phyloP scores from a whole-genome alignment of 2,329 filamentous ascomycete species.

The Lomentospora prolificans region DNA sequence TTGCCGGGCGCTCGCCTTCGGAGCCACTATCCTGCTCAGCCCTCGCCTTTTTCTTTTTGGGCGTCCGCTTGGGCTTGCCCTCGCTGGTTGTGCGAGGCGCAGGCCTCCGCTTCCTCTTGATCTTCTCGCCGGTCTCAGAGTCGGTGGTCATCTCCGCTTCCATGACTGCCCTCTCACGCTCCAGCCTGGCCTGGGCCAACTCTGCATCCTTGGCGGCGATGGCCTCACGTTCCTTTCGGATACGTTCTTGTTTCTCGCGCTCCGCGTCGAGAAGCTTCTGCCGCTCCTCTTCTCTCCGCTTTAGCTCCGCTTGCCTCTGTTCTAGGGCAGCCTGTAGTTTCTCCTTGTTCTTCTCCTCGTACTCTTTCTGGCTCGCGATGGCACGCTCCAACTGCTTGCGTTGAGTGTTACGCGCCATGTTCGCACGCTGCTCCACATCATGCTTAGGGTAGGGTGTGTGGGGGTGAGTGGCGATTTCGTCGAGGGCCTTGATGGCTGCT shows the following conservation, averaged over 20 bases:
- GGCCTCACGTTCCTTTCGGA: conserved; percentile 74
- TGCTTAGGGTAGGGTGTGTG: conserved; percentile 79
- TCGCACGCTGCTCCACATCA: conserved; percentile 88
- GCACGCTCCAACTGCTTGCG: conserved; percentile 83
- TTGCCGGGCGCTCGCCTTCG: conserved; percentile 36
- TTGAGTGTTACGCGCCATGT: conserved; percentile 94
- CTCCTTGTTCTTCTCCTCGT: conserved; percentile 85
- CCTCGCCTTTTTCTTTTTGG: conserved; percentile 46
- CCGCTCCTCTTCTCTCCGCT: conserved; percentile 67
- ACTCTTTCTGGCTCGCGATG: conserved; percentile 75
- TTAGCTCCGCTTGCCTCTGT: conserved; percentile 70
- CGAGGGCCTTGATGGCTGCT: conserved; percentile 66
- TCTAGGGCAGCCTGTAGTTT: conserved; percentile 75
- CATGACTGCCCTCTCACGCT: conserved; percentile 56
- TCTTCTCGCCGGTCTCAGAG: conserved; percentile 68
- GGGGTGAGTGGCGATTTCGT: conserved; percentile 52
- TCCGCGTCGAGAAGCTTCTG: conserved; percentile 58
- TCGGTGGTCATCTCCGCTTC: conserved; percentile 77
- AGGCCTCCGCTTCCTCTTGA: conserved; percentile 59
- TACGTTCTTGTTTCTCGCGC: conserved; percentile 65
- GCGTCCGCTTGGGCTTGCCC: conserved; percentile 30
- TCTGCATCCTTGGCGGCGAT: conserved; percentile 69
- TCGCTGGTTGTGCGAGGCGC: conserved; percentile 28
- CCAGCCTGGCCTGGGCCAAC: conserved; percentile 59
- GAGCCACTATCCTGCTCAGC: conserved; percentile 31